Percentiles rank a stretch among this genome's conserved stretches.
Evolutionary conservation across 2,329 filamentous ascomycete genomes (phyloP).

Genomic region (Cyphellophora europaea): DNA sequence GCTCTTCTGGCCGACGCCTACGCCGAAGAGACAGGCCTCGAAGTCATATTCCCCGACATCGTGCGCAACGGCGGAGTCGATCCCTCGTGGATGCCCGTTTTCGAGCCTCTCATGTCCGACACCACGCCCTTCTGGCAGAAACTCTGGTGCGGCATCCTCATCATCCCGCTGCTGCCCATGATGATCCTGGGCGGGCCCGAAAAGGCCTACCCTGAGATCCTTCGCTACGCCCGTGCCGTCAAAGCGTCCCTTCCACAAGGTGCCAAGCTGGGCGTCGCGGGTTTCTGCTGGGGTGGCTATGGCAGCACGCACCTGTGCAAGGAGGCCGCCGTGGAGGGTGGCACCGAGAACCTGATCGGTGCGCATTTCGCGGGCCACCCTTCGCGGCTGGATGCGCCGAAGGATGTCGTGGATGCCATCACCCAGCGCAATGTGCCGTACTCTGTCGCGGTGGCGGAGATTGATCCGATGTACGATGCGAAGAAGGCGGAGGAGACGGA

Average conservation of each 20-base stretch:
- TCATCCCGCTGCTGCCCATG: conserved; percentile 10
- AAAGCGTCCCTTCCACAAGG: conserved; percentile 18
- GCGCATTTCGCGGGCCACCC: conserved; percentile 45
- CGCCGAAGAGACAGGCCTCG: conserved; percentile 26
- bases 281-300: conserved; percentile 55
- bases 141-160: conserved; percentile 2
- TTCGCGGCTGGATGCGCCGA: conserved; percentile 34
- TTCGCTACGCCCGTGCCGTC: conserved; percentile 25
- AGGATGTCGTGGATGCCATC: conserved; percentile 25
- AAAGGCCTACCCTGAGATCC: conserved; percentile 22
- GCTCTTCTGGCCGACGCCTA: conserved; percentile 45
- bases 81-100: conserved; percentile 7
- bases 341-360: conserved; percentile 30
- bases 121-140: conserved; percentile 5
- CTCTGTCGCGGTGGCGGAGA: conserved; percentile 22
- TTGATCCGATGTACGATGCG: conserved; percentile 33
- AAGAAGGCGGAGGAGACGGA: conserved; percentile 27
- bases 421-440: conserved; percentile 14
- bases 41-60: conserved; percentile 20
- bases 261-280: conserved; percentile 40
- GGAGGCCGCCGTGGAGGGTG: conserved; percentile 20
- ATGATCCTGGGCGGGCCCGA: conserved; percentile 18
- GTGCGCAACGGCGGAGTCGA: conserved; percentile 17
- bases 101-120: conserved; percentile 12
- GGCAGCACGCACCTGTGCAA: conserved; percentile 38